These are phyloP conservation scores for Geranium incanum DNA, from an alignment of 441 rosid genomes.

Conservation along the genomic window DNA sequence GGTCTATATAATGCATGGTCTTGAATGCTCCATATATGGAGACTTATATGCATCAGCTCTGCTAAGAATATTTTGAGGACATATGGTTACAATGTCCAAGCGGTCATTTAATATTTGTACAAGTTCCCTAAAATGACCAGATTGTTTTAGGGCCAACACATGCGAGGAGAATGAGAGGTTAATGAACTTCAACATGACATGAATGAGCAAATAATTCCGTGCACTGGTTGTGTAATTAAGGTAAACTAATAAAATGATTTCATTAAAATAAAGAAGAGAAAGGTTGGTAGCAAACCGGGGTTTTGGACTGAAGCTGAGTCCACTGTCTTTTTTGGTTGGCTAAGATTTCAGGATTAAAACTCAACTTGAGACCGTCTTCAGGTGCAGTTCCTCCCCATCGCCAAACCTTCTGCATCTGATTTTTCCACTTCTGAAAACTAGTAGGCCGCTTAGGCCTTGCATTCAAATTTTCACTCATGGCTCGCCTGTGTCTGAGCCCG, in stretches of 20 bases:
- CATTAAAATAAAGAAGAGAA: conserved; percentile 3
- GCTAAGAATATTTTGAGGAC: not conserved
- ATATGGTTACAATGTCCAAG: too few species aligned
- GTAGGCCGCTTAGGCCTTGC: conserved; percentile 37
- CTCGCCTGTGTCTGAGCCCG: conserved; percentile 49
- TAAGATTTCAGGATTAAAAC: conserved; percentile 88
- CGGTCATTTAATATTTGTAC: too few species aligned
- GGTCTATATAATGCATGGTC: not conserved
- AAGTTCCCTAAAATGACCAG: not conserved
- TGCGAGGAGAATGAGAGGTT: not conserved
- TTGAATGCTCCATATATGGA: not conserved
- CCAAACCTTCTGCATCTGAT: conserved; percentile 83
- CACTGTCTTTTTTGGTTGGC: conserved; percentile 96
- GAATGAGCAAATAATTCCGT: not conserved
- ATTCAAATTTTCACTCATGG: conserved; percentile 51
- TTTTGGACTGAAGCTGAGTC: conserved; percentile 83
- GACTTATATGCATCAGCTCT: not conserved
- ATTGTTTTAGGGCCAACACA: not conserved
- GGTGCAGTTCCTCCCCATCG: conserved; percentile 53
- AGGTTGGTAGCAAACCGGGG: conserved; percentile 42
- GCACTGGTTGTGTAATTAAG: not conserved
- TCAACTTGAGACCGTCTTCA: conserved; percentile 36
- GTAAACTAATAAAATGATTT: not conserved
- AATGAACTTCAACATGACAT: not conserved
- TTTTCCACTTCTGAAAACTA: conserved; percentile 61